These are phyloP conservation scores for Dactylellina drechsleri DNA, from an alignment of 2,329 filamentous ascomycete genomes.

Conservation along the genomic window DNA sequence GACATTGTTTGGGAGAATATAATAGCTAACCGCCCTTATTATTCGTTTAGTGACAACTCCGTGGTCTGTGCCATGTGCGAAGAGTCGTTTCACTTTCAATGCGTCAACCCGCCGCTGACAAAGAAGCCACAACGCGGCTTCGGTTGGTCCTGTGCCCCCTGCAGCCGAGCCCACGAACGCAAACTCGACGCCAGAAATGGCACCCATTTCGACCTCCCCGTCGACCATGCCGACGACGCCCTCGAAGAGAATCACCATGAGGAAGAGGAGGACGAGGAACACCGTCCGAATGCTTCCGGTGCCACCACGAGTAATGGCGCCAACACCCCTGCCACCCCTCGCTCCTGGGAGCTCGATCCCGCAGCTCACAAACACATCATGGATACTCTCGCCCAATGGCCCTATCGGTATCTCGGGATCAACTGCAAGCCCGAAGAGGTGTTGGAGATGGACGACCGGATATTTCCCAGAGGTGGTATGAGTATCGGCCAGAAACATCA, in stretches of 20 bases:
- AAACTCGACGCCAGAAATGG: constrained; percentile 88
- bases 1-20: background rate
- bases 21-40: constrained; percentile 12
- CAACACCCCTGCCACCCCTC: constrained; percentile 55
- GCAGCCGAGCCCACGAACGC: constrained; percentile 93
- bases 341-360: constrained; percentile 37
- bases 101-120: constrained; percentile 86
- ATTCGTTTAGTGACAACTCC: constrained; percentile 41
- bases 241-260: constrained; percentile 69
- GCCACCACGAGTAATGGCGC: constrained; percentile 45
- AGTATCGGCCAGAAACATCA: constrained; percentile 91
- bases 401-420: constrained; percentile 92
- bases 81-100: constrained; percentile 94
- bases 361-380: constrained; percentile 39
- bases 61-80: constrained; percentile 53
- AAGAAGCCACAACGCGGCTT: constrained; percentile 98
- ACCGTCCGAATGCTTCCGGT: constrained; percentile 60
- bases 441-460: constrained; percentile 94
- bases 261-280: constrained; percentile 72
- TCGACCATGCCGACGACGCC: constrained; percentile 34
- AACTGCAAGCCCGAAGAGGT: constrained; percentile 96
- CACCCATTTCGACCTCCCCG: constrained; percentile 15
- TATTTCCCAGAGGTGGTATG: constrained; percentile 94
- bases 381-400: constrained; percentile 90
- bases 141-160: constrained; percentile 96